These are phyloP conservation scores for Kurtzmaniella quercitrusa DNA, from an alignment of 1,139 yeast genomes.

Conservation along the genomic window DNA sequence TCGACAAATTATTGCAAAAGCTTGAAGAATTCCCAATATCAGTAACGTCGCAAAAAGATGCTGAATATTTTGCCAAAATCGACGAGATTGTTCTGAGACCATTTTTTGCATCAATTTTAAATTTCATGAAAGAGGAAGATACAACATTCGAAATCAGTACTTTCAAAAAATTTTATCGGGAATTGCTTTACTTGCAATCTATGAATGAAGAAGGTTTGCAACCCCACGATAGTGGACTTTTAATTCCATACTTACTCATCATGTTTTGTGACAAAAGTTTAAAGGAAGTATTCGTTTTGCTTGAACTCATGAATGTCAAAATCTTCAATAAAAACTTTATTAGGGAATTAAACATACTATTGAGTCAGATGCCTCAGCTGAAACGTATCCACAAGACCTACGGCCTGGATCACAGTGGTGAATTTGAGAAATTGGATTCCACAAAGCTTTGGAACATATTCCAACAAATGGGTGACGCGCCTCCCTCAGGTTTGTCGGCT, in stretches of 20 bases:
- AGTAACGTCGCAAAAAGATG: slow-evolving; percentile 28
- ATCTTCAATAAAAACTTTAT: slow-evolving; percentile 29
- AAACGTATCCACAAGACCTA: slow-evolving; percentile 17
- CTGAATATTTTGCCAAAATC: slow-evolving; percentile 31
- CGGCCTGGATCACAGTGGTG: slow-evolving; percentile 18
- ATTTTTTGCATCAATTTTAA: slow-evolving; percentile 23
- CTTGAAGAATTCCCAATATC: slow-evolving; percentile 23
- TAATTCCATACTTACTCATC: slow-evolving; percentile 36
- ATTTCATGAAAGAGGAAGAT: slow-evolving; percentile 13
- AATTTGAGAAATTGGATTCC: slow-evolving; percentile 32
- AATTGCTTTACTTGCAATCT: slow-evolving; percentile 35
- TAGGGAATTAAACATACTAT: slow-evolving; percentile 21
- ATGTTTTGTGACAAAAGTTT: slow-evolving; percentile 24
- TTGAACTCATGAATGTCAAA: slow-evolving; percentile 31
- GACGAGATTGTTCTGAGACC: slow-evolving; percentile 27
- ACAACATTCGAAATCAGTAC: slow-evolving; percentile 12
- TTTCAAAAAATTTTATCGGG: slow-evolving; percentile 25
- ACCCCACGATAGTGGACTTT: slow-evolving; percentile 37
- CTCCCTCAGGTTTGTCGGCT: slow-evolving; percentile 44
- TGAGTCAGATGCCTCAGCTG: slow-evolving; percentile 28
- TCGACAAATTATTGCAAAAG: slow-evolving; percentile 18
- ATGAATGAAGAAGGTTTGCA: slow-evolving; percentile 35
- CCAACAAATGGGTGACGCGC: slow-evolving; percentile 36
- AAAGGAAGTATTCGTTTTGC: slow-evolving; percentile 26
- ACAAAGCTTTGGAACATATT: slow-evolving; percentile 32